Evolutionary conservation across 225 moss, liverwort and hornwort genomes (phyloP).

Genomic region (Marchantia paleacea): DNA sequence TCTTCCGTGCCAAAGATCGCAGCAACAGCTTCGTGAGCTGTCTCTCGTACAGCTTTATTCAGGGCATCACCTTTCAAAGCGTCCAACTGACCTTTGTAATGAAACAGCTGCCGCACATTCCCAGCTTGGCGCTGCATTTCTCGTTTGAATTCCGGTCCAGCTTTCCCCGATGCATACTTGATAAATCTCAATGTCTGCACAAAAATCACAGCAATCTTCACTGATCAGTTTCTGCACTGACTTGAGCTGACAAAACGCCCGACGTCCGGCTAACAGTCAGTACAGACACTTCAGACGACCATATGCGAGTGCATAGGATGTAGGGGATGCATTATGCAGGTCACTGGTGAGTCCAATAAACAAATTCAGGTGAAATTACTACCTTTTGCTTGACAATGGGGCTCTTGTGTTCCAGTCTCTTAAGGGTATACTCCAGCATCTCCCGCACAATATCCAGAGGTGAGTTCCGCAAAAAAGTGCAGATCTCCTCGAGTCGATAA

Average conservation of each 20-base stretch:
- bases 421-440: slow-evolving; percentile 83
- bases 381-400: slow-evolving; percentile 99
- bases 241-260: neutral
- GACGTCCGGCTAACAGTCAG: neutral
- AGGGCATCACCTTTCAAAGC: slow-evolving; percentile 91
- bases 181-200: slow-evolving; percentile 54
- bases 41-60: slow-evolving; percentile 96
- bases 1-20: slow-evolving; percentile 86
- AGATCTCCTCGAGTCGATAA: slow-evolving; percentile 89
- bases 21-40: slow-evolving; percentile 82
- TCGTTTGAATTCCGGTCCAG: slow-evolving; percentile 48
- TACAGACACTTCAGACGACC: neutral
- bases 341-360: neutral
- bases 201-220: neutral
- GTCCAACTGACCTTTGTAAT: slow-evolving; percentile 82
- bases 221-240: neutral
- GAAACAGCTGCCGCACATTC: slow-evolving; percentile 38
- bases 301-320: neutral
- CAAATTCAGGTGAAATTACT: neutral
- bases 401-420: slow-evolving; percentile 80
- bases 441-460: slow-evolving; percentile 77
- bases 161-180: slow-evolving; percentile 50
- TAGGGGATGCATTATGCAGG: neutral
- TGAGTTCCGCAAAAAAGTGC: slow-evolving; percentile 66
- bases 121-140: slow-evolving; percentile 53